Evolutionary conservation across 352 stramenopile genomes (phyloP).

Genomic region (Blastocystis sp.): DNA sequence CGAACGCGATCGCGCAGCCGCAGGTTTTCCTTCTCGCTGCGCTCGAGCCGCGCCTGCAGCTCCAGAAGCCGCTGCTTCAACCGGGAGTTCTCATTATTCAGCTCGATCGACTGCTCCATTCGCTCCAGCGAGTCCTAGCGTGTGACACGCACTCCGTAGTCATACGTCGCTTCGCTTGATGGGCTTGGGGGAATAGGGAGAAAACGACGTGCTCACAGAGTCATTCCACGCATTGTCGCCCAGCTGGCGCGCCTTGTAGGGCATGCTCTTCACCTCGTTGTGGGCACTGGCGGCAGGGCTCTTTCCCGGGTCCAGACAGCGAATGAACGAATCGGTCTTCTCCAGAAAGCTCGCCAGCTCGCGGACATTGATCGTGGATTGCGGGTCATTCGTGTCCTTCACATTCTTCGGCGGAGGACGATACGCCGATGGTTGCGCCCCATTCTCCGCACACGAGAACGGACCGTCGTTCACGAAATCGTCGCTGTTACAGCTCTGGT

Average conservation of each 20-base stretch:
- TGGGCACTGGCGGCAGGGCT: background rate
- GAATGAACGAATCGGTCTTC: conserved; percentile 62
- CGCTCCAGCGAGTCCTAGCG: conserved; percentile 20
- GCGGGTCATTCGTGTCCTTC: background rate
- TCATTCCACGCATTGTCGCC: background rate
- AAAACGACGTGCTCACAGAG: background rate
- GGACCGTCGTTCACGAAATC: conserved; percentile 9
- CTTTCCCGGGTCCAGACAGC: conserved; percentile 13
- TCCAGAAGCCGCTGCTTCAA: conserved; percentile 28
- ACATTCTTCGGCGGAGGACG: background rate
- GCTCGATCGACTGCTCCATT: conserved; percentile 40
- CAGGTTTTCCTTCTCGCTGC: conserved; percentile 26
- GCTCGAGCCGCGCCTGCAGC: conserved; percentile 9
- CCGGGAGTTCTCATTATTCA: conserved; percentile 42
- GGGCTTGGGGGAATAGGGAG: background rate
- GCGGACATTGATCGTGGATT: conserved; percentile 20
- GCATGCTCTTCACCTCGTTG: conserved; percentile 21
- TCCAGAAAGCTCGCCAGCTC: conserved; percentile 65
- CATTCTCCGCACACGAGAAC: background rate
- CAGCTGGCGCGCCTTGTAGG: conserved; percentile 41
- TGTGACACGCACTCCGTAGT: background rate
- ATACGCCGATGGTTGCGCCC: background rate
- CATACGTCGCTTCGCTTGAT: background rate
- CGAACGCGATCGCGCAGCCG: conserved; percentile 1
- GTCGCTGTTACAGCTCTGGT: conserved; percentile 34